Evolutionary conservation across 345 rosid species (phyloP).

Genomic region (Raphanus raphanistrum): DNA sequence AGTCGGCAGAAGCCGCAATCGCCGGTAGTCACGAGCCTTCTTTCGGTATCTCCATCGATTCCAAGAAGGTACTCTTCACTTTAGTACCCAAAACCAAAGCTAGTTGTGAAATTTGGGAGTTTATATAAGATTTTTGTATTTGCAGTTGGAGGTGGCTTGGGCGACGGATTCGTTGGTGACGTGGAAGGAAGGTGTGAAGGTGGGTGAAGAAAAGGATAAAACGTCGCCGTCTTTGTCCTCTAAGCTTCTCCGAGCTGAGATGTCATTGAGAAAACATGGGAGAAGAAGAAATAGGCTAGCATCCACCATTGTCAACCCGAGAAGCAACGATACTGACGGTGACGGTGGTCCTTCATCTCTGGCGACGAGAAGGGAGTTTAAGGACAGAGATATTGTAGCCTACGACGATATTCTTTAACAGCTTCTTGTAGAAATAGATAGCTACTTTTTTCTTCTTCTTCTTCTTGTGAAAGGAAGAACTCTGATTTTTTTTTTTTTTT

Average conservation of each 20-base stretch:
- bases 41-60: slow-evolving; percentile 65
- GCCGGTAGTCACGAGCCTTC: slow-evolving; percentile 70
- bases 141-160: slow-evolving; percentile 74
- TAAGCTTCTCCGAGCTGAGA: slow-evolving; percentile 66
- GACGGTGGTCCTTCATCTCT: slow-evolving; percentile 22
- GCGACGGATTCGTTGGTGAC: slow-evolving; percentile 72
- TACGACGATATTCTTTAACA: slow-evolving; percentile 73
- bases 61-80: slow-evolving; percentile 44
- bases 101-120: not conserved
- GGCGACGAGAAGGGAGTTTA: slow-evolving; percentile 34
- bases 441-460: not conserved
- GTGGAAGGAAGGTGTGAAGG: slow-evolving; percentile 70
- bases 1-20: slow-evolving; percentile 78
- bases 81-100: not conserved
- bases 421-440: not conserved
- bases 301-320: slow-evolving; percentile 67
- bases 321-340: slow-evolving; percentile 18
- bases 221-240: slow-evolving; percentile 49
- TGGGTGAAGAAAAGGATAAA: slow-evolving; percentile 39
- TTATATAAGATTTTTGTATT: slow-evolving; percentile 1
- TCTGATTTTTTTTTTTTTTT: not conserved
- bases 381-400: slow-evolving; percentile 65
- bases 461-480: not conserved
- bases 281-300: slow-evolving; percentile 72
- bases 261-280: slow-evolving; percentile 75